phyloP scores from a whole-genome alignment of 75 land plant genomes.

The Azolla pinnata region DNA sequence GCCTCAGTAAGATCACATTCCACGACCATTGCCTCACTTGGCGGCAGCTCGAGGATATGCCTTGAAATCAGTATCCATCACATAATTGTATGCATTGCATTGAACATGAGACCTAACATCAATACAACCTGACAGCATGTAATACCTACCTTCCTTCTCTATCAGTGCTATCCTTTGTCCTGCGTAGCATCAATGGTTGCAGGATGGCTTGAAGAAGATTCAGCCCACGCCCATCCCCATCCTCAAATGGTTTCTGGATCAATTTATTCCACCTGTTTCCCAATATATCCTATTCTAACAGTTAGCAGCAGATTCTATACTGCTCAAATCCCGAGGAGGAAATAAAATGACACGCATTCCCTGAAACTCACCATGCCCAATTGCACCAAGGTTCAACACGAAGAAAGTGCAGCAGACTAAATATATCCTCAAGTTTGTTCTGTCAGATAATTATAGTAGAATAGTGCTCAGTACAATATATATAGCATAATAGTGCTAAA shows the following conservation, averaged over 20 bases:
- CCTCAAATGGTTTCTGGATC: conserved; percentile 79
- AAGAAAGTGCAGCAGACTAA: conserved; percentile 72
- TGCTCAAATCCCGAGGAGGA: background rate
- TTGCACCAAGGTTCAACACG: conserved; percentile 91
- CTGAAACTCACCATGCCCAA: conserved; percentile 51
- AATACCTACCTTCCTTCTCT: conserved; percentile 64
- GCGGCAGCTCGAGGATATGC: conserved; percentile 78
- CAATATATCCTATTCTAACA: background rate
- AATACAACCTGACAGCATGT: too few species aligned
- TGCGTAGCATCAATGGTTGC: conserved; percentile 72
- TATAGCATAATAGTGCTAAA: background rate
- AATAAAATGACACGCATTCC: background rate
- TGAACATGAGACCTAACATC: too few species aligned
- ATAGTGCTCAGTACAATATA: background rate
- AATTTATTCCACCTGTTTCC: conserved; percentile 65
- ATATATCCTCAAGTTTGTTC: conserved; percentile 83
- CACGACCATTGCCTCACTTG: conserved; percentile 41
- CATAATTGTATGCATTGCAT: too few species aligned
- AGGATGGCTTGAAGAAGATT: conserved; percentile 69
- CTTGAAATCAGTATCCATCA: conserved; percentile 17
- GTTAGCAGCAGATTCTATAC: background rate
- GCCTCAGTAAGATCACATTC: conserved; percentile 73
- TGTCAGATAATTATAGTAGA: conserved; percentile 25
- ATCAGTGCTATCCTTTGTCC: conserved; percentile 77
- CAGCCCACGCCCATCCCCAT: conserved; percentile 69